Base-by-base conservation (phyloP, 2,329 filamentous ascomycete species). In the Elsinoe perseae region DNA sequence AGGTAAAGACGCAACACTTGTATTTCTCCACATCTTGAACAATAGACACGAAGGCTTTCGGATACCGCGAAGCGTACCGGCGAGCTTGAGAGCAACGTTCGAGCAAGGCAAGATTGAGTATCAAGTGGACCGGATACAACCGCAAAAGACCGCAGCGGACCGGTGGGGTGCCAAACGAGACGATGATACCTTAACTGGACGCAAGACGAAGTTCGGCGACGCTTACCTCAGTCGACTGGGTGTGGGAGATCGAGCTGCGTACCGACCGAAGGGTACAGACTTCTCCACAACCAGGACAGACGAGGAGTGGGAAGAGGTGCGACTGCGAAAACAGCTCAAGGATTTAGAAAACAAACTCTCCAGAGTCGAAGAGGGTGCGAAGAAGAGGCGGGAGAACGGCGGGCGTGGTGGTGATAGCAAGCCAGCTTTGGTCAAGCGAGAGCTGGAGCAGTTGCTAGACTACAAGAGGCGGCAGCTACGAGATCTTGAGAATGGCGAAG, bases 21-120 rank as follows among this genome's bases (percentile, higher is more conserved):
- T 90, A 14, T 98, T 98, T 74, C 79, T 98, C 48, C 93, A 98
- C 73, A 95, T 98, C 65, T 84, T 98, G 56, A 96, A 95, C 75
- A 87, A 93, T 76, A 83, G 93, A 46, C 92, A 96, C 71, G 92
- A 97, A 68, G 93, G 93, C 36, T 96, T 83, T 78, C 86, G 93
- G 59, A 95, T 98, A 68, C 93, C 93, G 38, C 85, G 93, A 65
- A 87, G 84, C 27, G 89, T 98, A 9, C 93, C 93, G 0, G 87
- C 92, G 1, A 93, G 87, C n/a, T 80, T 98, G 38, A 85, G 93
- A 36, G 79, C 89, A 27, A 92, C 85, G 58, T 98, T 98, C 67
- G 92, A 98, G 74, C 87, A 89, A 68, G 95, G 95, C 68, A 84
- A 95, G 70, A 97, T 98, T 69, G 90, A 96, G 73, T 98, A 97